Evolutionary conservation across 2,329 filamentous ascomycete genomes (phyloP), one percentile per base, ranked within the genome.

Genomic region (Talaromyces piceae): DNA sequence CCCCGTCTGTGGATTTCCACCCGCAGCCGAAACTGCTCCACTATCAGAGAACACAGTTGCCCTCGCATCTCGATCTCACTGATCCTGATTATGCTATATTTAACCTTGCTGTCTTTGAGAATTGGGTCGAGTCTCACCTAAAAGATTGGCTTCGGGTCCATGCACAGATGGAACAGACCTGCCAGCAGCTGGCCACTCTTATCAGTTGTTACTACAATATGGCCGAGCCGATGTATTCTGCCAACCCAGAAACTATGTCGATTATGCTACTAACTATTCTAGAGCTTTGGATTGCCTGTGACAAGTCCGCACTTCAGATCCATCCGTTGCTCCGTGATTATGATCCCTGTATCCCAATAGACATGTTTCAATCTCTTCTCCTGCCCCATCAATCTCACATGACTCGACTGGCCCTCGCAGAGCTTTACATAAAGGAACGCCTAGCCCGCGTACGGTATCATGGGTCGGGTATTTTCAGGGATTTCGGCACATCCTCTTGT

Each of bases 221-320:
- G 0, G 46, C 46, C 18, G 4, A 20, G 2, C 39, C 31, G 3
- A 18, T 28, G 0, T 82, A 81, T 41, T 2, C 49, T 0, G 54
- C 47, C 0, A 69, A 73, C 2, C 75, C 81, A 0, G 73, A 78
- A 53, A 64, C 63, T 0, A 57, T 67, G 0, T 85, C 82, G 0
- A 54, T 74, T 4, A 82, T 83, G 76, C 51, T 81, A 2, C 68
- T 86, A 0, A 79, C 75, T 0, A 57, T 78, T 0, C 56, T 81
- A 2, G 79, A 84, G 49, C 60, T 85, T 0, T 86, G 82, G 82
- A 60, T 79, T 6, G 77, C 76, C 0, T 73, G 76, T 27, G 81
- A 86, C 54, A 75, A 67, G 47, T 66, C 68, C 2, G 74, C 75
- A 0, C 64, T 69, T 1, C 12, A 50, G 1, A 50, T 64, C 0